phyloP scores from a whole-genome alignment of 768 basidiomycete species.

The Russula virescens region DNA sequence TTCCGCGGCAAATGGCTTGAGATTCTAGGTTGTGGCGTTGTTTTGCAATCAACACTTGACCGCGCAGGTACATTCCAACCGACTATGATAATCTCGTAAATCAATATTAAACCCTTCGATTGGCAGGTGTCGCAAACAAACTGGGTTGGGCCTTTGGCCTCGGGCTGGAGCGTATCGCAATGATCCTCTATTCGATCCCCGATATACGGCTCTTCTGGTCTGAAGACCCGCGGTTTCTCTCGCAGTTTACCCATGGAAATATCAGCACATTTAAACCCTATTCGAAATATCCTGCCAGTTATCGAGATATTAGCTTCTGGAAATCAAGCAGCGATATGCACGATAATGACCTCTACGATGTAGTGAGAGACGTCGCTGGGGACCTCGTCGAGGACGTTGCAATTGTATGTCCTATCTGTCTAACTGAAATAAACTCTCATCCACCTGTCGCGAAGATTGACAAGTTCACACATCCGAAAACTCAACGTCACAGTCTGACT shows the following conservation, averaged over 20 bases:
- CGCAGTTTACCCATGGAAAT: slow-evolving; percentile 73
- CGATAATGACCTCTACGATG: slow-evolving; percentile 96
- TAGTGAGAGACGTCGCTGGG: slow-evolving; percentile 88
- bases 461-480: slow-evolving; percentile 85
- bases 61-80: slow-evolving; percentile 61
- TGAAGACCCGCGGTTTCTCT: slow-evolving; percentile 74
- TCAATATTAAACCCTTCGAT: neutral
- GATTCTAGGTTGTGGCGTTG: slow-evolving; percentile 89
- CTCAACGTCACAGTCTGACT: slow-evolving; percentile 69
- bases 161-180: slow-evolving; percentile 93
- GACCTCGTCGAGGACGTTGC: slow-evolving; percentile 90
- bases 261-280: slow-evolving; percentile 86
- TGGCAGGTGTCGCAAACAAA: slow-evolving; percentile 67
- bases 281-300: slow-evolving; percentile 87
- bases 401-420: slow-evolving; percentile 45
- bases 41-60: slow-evolving; percentile 83
- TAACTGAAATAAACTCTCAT: neutral
- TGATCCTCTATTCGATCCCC: slow-evolving; percentile 95
- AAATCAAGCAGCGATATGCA: slow-evolving; percentile 55
- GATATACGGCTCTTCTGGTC: slow-evolving; percentile 99
- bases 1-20: slow-evolving; percentile 97
- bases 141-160: slow-evolving; percentile 98
- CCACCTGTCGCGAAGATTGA: slow-evolving; percentile 62
- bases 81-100: neutral
- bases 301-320: slow-evolving; percentile 98